Base-by-base conservation (phyloP, 176 grass and related monocot species). In the Olyra latifolia region DNA sequence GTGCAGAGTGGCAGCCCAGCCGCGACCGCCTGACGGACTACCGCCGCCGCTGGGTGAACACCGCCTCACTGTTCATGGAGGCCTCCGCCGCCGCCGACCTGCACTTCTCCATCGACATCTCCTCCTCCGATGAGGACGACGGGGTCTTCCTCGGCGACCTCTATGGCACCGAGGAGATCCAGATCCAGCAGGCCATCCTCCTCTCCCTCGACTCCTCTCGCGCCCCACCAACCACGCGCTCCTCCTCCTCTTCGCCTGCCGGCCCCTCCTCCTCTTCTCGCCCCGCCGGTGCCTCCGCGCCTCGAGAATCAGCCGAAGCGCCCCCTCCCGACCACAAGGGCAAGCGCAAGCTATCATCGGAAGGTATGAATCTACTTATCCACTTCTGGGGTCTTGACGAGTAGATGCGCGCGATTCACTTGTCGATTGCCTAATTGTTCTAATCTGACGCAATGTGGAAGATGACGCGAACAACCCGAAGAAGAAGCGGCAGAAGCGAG, bases 171-270 rank as follows among this genome's bases (percentile, higher is more conserved):
- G 78, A 90, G 35, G 83, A 90, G 53, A 57, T 90, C 50, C 73
- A 90, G 68, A 82, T 90, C 60, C 88, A 90, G 68, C 57, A 83
- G 74, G 78, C 27, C 50, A 77, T 86, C 54, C 49, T 90, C 66
- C 83, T 68, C 52, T 90, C 88, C 59, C 45, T 90, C 24, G 59
- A 76, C 15, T 28, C 46, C 67, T 72, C 55, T n/a, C 49, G 78
- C 65, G 47, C 73, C 16, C 22, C 73, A 50, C 10, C 39, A 46
- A 22, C 22, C 68, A 12, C 4, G 4, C 38, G 40, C 49, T 30
- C 29, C 76, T 17, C 39, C 6, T 67, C 71, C 6, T 66, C 67
- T 38, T 16, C 42, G 46, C 9, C 0, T 17, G 14, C 63, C 4
- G 25, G 12, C 10, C 2, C 75, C 20, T 71, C 60, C 0, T 30